Evolutionary conservation across 2,329 filamentous ascomycete species (phyloP), one percentile per base, ranked within the genome.

Genomic region (Alternaria infectoria): DNA sequence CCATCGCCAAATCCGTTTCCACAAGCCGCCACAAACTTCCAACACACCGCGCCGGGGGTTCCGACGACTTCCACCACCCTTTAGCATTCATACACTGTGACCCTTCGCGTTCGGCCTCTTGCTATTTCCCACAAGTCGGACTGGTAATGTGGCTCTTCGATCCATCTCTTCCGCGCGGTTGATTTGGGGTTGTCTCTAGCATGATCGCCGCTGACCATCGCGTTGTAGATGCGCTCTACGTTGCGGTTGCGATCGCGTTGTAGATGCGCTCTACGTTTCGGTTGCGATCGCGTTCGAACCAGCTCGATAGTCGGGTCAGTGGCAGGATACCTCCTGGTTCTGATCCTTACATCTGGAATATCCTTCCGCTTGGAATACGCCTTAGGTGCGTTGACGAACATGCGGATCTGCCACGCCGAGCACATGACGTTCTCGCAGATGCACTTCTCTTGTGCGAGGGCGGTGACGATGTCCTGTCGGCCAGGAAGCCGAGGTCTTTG

Each of bases 341-440:
- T 75, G 71, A 46, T 74, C 62, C 60, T 79, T 79, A 3, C 77
- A 10, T 36, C 32, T 36, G 32, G 32, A 36, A 36, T 36, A 36
- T 36, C 32, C 32, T 10, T 36, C 32, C 32, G 69, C 19, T 71
- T 72, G 3, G 76, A 72, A 47, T 78, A 78, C 2, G 75, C 77
- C 21, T 71, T 72, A 0, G 77, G 77, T 7, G 77, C 77, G 36
- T 79, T 79, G 25, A 79, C 75, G 46, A 79, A 79, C 76, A 79
- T 79, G 11, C 77, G 69, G 46, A 78, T 77, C 59, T 78, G 75
- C 45, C 73, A 74, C 4, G 74, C 75, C 1, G 76, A 78, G 59
- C 68, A 73, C 70, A 79, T 77, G 15, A 79, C 75, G 54, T 79
- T 77, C 43, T 79, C 77, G 57, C 77, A 78, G 17, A 79, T 77